Conservation (phyloP, 257 asterid species). For the Nicotiana paniculata region DNA sequence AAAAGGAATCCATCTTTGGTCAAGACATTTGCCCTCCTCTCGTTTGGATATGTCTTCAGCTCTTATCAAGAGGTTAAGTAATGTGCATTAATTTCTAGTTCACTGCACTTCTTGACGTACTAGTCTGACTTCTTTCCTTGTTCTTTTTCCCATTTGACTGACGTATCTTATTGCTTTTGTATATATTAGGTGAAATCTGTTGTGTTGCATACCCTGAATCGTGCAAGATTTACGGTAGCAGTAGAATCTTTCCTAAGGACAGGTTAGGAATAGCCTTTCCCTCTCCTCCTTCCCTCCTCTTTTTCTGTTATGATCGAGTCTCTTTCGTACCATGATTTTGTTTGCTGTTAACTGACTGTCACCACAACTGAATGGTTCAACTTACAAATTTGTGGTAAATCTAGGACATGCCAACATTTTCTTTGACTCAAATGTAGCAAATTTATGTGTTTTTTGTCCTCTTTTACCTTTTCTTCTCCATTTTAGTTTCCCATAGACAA, state of each 20-base stretch:
- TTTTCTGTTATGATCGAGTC: not conserved
- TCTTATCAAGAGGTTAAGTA: slow-evolving; percentile 84
- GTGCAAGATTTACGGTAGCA: slow-evolving; percentile 95
- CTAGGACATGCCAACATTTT: not conserved
- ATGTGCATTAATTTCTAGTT: slow-evolving; percentile 9
- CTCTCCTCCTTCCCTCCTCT: not conserved
- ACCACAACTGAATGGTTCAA: not conserved
- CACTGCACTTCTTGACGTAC: not conserved
- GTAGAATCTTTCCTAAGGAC: slow-evolving; percentile 87
- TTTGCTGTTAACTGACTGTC: not conserved
- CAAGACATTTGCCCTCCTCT: slow-evolving; percentile 71
- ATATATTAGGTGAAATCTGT: slow-evolving; percentile 77
- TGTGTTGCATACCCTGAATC: slow-evolving; percentile 85
- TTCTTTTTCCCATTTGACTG: slow-evolving; percentile 5
- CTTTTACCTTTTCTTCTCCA: not conserved
- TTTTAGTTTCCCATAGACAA: not conserved
- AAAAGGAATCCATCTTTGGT: slow-evolving; percentile 87
- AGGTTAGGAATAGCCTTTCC: slow-evolving; percentile 34
- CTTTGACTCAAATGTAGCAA: not conserved
- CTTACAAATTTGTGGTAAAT: not conserved
- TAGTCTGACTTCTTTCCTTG: slow-evolving; percentile 5
- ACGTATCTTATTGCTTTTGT: not conserved
- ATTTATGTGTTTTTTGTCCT: not conserved
- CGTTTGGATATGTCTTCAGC: slow-evolving; percentile 92
- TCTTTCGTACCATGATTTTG: not conserved